A percentile compares a stretch with the other conserved stretches of the same genome.
phyloP scores from a whole-genome alignment of 2,329 filamentous ascomycete genomes.

The Penicillium sp. region DNA sequence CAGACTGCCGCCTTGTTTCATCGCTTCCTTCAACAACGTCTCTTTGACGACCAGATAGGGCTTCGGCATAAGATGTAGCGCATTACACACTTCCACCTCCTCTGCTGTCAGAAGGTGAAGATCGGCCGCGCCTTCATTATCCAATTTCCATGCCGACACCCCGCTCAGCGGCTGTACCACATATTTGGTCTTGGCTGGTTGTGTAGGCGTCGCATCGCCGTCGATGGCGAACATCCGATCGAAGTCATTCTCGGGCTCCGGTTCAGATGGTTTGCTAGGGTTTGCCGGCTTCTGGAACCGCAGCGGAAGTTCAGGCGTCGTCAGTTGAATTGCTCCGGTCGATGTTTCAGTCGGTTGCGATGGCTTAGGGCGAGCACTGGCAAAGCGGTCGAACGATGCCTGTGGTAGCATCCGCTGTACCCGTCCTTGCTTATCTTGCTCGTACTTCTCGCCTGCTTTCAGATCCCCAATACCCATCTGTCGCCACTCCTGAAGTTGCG shows the following conservation, averaged over 20 bases:
- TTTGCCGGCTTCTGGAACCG: slow-evolving; percentile 55
- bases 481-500: slow-evolving; percentile 93
- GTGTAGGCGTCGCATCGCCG: slow-evolving; percentile 46
- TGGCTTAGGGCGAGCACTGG: slow-evolving; percentile 73
- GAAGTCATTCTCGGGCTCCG: slow-evolving; percentile 54
- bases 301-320: slow-evolving; percentile 77
- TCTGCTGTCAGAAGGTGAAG: slow-evolving; percentile 83
- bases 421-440: slow-evolving; percentile 80
- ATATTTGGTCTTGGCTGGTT: slow-evolving; percentile 55
- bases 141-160: slow-evolving; percentile 62
- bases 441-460: slow-evolving; percentile 86
- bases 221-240: slow-evolving; percentile 58
- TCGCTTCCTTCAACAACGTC: slow-evolving; percentile 83
- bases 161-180: slow-evolving; percentile 54
- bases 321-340: slow-evolving; percentile 74
- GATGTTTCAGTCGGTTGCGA: slow-evolving; percentile 70
- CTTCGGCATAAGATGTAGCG: slow-evolving; percentile 85
- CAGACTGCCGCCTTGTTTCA: slow-evolving; percentile 82
- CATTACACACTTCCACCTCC: slow-evolving; percentile 83
- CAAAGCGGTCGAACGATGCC: slow-evolving; percentile 84
- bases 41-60: slow-evolving; percentile 96
- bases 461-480: slow-evolving; percentile 82
- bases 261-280: slow-evolving; percentile 33
- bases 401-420: slow-evolving; percentile 69
- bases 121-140: slow-evolving; percentile 75